Conservation (phyloP, 208 protist genomes). For the Leishmania arabica region DNA sequence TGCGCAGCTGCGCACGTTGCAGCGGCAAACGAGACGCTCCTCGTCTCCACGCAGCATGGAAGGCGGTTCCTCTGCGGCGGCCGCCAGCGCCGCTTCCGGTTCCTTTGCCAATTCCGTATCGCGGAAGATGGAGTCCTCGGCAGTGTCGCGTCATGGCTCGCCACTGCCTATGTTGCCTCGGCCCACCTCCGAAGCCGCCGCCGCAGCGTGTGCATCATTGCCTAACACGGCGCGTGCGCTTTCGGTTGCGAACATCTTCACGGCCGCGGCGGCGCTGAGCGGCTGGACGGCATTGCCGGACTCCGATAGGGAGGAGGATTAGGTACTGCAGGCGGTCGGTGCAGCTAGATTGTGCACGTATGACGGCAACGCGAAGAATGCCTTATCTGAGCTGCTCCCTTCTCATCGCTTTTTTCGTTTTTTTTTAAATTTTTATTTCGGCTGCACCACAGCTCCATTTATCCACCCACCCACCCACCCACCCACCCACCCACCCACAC, state of each 20-base stretch:
- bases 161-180: not conserved
- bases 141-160: not conserved
- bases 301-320: slow-evolving; percentile 18
- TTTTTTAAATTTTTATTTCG: not conserved
- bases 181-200: not conserved
- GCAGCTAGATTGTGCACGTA: not conserved
- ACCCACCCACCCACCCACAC: too few relatives aligned
- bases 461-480: too few relatives aligned
- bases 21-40: not conserved
- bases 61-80: not conserved
- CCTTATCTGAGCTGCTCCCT: not conserved
- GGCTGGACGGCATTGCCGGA: slow-evolving; percentile 23
- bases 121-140: not conserved
- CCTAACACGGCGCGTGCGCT: not conserved
- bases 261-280: not conserved
- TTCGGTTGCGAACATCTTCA: not conserved
- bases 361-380: not conserved
- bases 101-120: not conserved
- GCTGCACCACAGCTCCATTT: not conserved
- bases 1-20: slow-evolving; percentile 22
- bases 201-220: not conserved
- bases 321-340: not conserved
- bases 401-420: not conserved
- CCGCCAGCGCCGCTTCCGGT: not conserved
- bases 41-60: not conserved